Base-by-base conservation (phyloP, 495 filamentous ascomycete species). In the Xeromyces bisporus region DNA sequence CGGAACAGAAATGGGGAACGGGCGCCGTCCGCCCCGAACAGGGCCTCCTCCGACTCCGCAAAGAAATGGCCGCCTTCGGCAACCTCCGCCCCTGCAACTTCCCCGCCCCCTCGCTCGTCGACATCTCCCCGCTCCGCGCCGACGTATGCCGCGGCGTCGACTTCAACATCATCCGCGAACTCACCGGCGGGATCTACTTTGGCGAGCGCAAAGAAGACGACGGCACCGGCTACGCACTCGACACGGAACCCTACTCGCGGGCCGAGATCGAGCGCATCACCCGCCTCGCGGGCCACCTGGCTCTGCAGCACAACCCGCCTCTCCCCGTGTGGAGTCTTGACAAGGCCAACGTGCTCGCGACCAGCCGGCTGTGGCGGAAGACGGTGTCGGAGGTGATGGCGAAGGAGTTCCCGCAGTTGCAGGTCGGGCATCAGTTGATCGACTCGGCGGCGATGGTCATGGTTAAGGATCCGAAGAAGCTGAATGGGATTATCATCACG, bases 1-100 rank as follows among this genome's bases (percentile, higher is more conserved):
- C n/a, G n/a, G n/a, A n/a, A 28, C 31, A 71, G 71, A 78, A 97
- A 87, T 97, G 91, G 83, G 89, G 89, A 34, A 85, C 80, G 3
- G 81, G 83, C 39, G 50, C 69, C 31, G 78, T 96, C 36, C 80
- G 89, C 29, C 89, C 89, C 3, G 89, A 97, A 49, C 87, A 96
- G 59, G 89, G 89, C 35, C 70, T 97, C 50, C 79, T 97, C 32
- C 70, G 66, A 40, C 80, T 97, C 27, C 84, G 89, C 64, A 94
- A 92, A 55, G 78, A 93, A 53, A 78, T 97, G 67, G 64, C 67
- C 48, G 81, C 89, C 42, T 97, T 89, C 61, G 89, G 87, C 42
- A 97, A 97, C 71, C 78, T 97, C 28, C 84, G 89, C 3, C 89
- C 89, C 3, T 97, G 89, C 73, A 86, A 76, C 69, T 97, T 97